A percentile compares a stretch with the other conserved stretches of the same genome.
Evolutionary conservation across 2,329 filamentous ascomycete species (phyloP).

Genomic region (Herpotrichia juniperi): DNA sequence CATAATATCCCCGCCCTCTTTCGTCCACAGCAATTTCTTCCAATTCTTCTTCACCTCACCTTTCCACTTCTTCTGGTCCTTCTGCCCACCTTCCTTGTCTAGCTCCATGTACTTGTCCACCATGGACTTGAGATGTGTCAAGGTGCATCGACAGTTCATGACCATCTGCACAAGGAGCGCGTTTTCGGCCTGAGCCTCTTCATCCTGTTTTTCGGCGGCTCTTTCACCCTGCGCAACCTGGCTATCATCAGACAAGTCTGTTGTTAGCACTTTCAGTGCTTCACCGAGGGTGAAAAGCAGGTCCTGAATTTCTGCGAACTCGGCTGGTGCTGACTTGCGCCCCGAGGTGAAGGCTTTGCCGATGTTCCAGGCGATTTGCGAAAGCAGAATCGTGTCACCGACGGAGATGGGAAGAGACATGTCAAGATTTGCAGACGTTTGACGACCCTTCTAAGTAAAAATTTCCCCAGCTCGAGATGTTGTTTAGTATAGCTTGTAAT

Average conservation of each 20-base stretch:
- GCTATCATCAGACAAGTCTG: background rate
- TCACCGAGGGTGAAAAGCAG: conserved; percentile 5
- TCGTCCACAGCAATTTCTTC: conserved; percentile 13
- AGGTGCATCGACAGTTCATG: conserved; percentile 5
- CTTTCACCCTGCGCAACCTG: background rate
- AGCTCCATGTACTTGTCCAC: conserved; percentile 5
- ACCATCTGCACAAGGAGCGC: conserved; percentile 2
- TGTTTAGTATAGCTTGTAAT: background rate
- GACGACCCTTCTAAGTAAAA: background rate
- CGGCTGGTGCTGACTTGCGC: conserved; percentile 9
- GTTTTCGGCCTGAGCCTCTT: background rate
- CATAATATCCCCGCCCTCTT: conserved; percentile 8
- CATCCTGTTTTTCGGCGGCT: background rate
- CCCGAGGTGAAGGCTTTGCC: conserved; percentile 7
- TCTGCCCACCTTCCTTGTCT: background rate
- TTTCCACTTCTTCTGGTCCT: conserved; percentile 3
- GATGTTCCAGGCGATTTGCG: conserved; percentile 4
- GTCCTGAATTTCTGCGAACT: conserved; percentile 7
- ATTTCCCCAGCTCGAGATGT: background rate
- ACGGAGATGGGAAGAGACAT: conserved; percentile 9
- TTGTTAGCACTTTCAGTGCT: conserved; percentile 4
- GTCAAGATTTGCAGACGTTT: background rate
- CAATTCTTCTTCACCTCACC: conserved; percentile 8
- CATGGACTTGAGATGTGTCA: conserved; percentile 5
- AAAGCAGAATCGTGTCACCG: conserved; percentile 12